These are phyloP conservation scores for Apophysomyces variabilis DNA, from an alignment of 371 early-diverging fungal genomes.

Conservation along the genomic window DNA sequence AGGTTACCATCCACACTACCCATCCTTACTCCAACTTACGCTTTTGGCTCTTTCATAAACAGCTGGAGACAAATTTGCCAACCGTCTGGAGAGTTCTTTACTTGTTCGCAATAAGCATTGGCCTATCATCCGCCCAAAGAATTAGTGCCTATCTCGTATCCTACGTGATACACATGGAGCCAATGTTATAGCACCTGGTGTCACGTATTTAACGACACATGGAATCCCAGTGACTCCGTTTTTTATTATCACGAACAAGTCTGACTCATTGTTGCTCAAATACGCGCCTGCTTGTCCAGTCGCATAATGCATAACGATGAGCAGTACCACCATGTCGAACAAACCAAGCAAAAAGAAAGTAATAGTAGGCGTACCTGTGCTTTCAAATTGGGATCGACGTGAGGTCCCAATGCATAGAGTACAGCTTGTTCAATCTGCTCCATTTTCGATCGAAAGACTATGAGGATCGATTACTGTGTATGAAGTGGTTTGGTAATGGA, in stretches of 20 bases:
- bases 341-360: slow-evolving; percentile 6
- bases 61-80: slow-evolving; percentile 87
- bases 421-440: slow-evolving; percentile 88
- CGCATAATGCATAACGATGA: background rate
- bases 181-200: slow-evolving; percentile 8
- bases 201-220: slow-evolving; percentile 9
- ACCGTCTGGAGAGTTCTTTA: slow-evolving; percentile 79
- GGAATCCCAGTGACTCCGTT: slow-evolving; percentile 5
- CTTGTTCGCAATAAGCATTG: slow-evolving; percentile 82
- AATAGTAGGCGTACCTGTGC: slow-evolving; percentile 61
- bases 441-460: slow-evolving; percentile 43
- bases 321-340: background rate
- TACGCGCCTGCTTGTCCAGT: background rate
- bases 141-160: background rate
- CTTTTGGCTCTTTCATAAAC: slow-evolving; percentile 75
- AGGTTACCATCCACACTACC: background rate
- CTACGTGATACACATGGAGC: background rate
- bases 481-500: background rate
- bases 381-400: slow-evolving; percentile 70
- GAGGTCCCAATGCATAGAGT: slow-evolving; percentile 78
- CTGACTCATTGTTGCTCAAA: slow-evolving; percentile 11
- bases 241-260: slow-evolving; percentile 1
- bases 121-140: slow-evolving; percentile 61
- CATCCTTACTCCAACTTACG: slow-evolving; percentile 52
- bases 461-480: background rate